Base-by-base conservation (phyloP, 106 monocot species). In the Acanthochlamys bracteata region DNA sequence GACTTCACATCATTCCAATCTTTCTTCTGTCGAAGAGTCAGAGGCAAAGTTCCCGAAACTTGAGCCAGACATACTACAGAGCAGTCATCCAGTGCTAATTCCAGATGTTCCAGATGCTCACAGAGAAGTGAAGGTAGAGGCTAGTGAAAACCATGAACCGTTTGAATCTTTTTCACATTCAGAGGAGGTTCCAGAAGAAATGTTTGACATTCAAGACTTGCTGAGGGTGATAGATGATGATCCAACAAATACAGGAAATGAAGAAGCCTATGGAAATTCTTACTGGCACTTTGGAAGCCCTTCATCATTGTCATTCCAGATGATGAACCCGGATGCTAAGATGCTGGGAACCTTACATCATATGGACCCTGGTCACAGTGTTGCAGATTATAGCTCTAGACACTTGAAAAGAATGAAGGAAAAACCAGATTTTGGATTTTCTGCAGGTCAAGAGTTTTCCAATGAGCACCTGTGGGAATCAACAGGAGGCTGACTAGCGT, bases 251-350 rank as follows among this genome's bases (percentile, higher is more conserved):
- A 33, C 45, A 42, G 10, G 24, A 4, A 14, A 7, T 10, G 57
- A 20, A 23, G 21, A 58, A 16, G 12, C 1, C 11, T 6, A 60
- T 60, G 15, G 39, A 24, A 4, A 24, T 24, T 57, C 26, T 7
- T n/a, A 60, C 61, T 53, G 41, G 3, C 68, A 61, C 59, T 23
- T 15, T 41, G 64, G 55, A 7, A 40, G 60, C 16, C 20, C 46
- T 43, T 43, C 56, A 10, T 26, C 24, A 0, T 12, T 53, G 21
- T 54, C 52, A 39, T 66, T 71, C n/a, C 75, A 73, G 58, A 16
- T 75, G 64, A 72, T 69, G 59, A 65, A 76, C 55, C 82, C 64
- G 0, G 76, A 81, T 27, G 63, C 61, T 4, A 72, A 68, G 59
- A 25, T 76, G 54, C 43, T 53, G 3, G 63, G 63, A 10, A 55